Percentiles rank a stretch among this genome's conserved stretches.
These are phyloP conservation scores for Microdochium paspali DNA, from an alignment of 2,329 filamentous ascomycete species.

Conservation along the genomic window DNA sequence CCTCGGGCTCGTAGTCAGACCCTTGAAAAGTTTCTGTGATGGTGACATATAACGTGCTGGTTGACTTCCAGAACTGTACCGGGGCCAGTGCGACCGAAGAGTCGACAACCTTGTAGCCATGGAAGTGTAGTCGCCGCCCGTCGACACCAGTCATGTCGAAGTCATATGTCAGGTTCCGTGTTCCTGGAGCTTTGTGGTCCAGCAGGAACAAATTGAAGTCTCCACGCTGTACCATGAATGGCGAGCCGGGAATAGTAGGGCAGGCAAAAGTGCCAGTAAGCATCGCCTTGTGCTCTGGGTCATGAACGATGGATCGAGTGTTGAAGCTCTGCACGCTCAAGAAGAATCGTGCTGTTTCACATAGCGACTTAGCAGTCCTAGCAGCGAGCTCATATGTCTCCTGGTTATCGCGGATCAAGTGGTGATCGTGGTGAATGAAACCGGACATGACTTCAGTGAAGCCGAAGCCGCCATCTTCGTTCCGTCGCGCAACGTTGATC, in stretches of 20 bases:
- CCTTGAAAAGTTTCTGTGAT: slow-evolving; percentile 31
- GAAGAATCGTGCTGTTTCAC: slow-evolving; percentile 48
- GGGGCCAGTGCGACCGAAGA: slow-evolving; percentile 48
- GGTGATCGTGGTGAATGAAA: slow-evolving; percentile 39
- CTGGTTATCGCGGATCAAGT: slow-evolving; percentile 30
- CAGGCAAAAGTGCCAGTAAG: slow-evolving; percentile 52
- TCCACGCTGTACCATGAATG: slow-evolving; percentile 51
- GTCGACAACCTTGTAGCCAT: slow-evolving; percentile 54
- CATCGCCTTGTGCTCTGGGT: slow-evolving; percentile 39
- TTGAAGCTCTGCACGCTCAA: slow-evolving; percentile 48
- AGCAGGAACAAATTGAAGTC: slow-evolving; percentile 47
- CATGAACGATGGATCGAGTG: slow-evolving; percentile 34
- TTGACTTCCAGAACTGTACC: slow-evolving; percentile 49
- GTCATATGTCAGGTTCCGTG: slow-evolving; percentile 50
- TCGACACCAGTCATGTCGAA: slow-evolving; percentile 48
- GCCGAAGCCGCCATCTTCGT: slow-evolving; percentile 40
- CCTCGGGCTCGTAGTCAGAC: slow-evolving; percentile 15
- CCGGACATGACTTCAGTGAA: slow-evolving; percentile 60
- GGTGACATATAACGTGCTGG: slow-evolving; percentile 52
- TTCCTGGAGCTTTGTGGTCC: slow-evolving; percentile 44
- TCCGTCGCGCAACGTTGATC: slow-evolving; percentile 30
- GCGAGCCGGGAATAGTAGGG: slow-evolving; percentile 41
- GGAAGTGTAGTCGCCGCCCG: slow-evolving; percentile 44
- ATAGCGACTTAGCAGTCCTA: slow-evolving; percentile 40
- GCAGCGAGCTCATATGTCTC: slow-evolving; percentile 45